Conservation (phyloP, 352 stramenopile genomes). For the Globisporangium recalcitrans region DNA sequence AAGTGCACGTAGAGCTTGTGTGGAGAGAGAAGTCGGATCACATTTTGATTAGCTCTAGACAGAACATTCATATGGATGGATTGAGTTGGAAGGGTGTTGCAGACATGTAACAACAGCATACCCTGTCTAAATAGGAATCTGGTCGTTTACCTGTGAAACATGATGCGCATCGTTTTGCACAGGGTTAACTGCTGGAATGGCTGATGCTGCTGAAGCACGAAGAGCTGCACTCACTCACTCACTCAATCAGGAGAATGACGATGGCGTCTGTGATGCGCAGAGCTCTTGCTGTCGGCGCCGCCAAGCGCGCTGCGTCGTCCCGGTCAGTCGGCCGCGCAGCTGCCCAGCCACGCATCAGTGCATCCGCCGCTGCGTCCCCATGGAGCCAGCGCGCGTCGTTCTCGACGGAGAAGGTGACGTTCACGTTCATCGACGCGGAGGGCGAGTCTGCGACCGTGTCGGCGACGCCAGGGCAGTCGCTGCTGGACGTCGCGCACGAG, state of each 20-base stretch:
- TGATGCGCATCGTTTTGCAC: background rate
- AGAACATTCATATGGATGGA: no score
- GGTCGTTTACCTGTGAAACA: background rate
- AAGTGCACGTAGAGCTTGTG: background rate
- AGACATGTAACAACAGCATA: no score
- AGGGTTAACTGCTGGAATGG: background rate
- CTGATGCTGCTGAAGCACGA: background rate
- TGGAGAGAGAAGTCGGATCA: background rate
- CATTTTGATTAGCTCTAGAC: background rate
- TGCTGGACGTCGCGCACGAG: constrained; percentile 90
- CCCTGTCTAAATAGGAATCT: background rate
- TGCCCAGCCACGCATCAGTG: background rate
- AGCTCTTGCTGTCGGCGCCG: background rate
- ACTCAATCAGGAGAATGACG: background rate
- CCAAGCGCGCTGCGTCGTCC: background rate
- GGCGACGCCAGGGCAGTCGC: constrained; percentile 65
- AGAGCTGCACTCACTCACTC: constrained; percentile 1
- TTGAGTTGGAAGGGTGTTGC: no score
- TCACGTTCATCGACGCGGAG: constrained; percentile 83
- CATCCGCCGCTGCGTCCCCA: background rate
- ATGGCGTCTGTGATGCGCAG: constrained; percentile 6
- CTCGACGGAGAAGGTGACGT: constrained; percentile 48
- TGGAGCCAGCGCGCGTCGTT: constrained; percentile 21
- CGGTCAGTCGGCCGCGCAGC: background rate
- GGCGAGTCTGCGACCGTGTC: constrained; percentile 61